Evolutionary conservation across 2,329 filamentous ascomycete species (phyloP), one percentile per base, ranked within the genome.

Genomic region (Aspergillus sp.): DNA sequence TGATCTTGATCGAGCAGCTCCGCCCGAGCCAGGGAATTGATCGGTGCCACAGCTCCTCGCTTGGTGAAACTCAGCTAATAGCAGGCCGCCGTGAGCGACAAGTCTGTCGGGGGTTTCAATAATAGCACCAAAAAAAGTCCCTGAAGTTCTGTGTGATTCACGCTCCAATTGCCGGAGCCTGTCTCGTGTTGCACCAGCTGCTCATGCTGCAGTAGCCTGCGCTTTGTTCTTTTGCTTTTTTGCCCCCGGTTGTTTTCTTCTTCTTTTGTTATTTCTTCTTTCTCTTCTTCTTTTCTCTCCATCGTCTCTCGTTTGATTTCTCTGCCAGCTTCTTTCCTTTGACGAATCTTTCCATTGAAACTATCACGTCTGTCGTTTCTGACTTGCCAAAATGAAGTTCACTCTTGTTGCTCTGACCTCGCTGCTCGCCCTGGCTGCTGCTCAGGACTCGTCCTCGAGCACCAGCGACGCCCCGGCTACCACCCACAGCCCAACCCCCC

Each of bases 381-480:
- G 21, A 52, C 35, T 19, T 24, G 4, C 57, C 64, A 73, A 64
- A 55, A 77, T 77, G 75, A 77, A 76, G 72, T 64, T 79, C 74
- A 74, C 71, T 59, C 58, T 77, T 59, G 61, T 79, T 63, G 70
- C 79, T 63, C 64, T 82, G 61, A 71, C 75, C 58, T 73, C 77
- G 60, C 72, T 84, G 61, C 68, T 76, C 63, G 76, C 74, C 63
- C 68, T 79, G 64, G 78, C 70, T 49, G 71, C 76, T 55, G 79
- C 79, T 57, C 74, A 80, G 64, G 56, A 59, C 44, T 59, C 63
- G 37, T 65, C 62, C 49, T 60, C 66, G 52, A 68, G 66, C 43
- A 54, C 68, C 11, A 60, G 11, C 9, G 44, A 46, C 23, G 65
- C 73, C 11, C 65, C 48, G n/a, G 23, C 72, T 37, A 65, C 71